phyloP scores from a whole-genome alignment of 192 early-diverging fungal genomes.

The Lunasporangiospora selenospora region DNA sequence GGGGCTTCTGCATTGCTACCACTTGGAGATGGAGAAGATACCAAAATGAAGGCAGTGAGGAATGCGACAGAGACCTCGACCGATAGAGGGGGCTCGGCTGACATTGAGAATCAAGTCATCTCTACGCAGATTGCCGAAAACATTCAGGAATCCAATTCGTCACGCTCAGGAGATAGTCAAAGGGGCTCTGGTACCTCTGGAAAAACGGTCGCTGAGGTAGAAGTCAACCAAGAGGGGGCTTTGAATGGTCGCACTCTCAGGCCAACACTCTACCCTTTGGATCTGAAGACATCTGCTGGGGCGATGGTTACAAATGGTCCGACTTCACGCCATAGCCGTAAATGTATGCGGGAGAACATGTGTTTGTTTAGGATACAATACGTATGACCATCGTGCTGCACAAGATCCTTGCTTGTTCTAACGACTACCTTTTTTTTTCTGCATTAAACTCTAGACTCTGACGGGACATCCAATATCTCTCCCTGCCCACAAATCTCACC shows the following conservation, averaged over 20 bases:
- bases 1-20: too few relatives aligned
- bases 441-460: conserved; percentile 15
- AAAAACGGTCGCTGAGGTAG: too few relatives aligned
- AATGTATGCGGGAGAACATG: conserved; percentile 37
- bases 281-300: conserved; percentile 25
- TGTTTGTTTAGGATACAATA: too few relatives aligned
- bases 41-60: conserved; percentile 15
- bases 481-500: conserved; percentile 7
- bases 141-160: not conserved
- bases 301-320: conserved; percentile 10
- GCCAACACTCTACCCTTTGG: conserved; percentile 23
- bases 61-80: not conserved
- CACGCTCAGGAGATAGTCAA: conserved; percentile 6
- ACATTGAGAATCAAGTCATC: conserved; percentile 33
- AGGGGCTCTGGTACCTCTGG: too few relatives aligned
- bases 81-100: not conserved
- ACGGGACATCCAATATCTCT: not conserved
- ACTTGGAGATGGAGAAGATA: too few relatives aligned
- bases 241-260: not conserved
- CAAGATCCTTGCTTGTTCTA: too few relatives aligned
- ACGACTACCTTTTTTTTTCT: too few relatives aligned
- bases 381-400: too few relatives aligned
- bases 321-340: conserved; percentile 16
- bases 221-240: too few relatives aligned
- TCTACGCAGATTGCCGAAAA: conserved; percentile 37